Evolutionary conservation across 805 yeast species (phyloP).

Genomic region (Yamadazyma scolyti): DNA sequence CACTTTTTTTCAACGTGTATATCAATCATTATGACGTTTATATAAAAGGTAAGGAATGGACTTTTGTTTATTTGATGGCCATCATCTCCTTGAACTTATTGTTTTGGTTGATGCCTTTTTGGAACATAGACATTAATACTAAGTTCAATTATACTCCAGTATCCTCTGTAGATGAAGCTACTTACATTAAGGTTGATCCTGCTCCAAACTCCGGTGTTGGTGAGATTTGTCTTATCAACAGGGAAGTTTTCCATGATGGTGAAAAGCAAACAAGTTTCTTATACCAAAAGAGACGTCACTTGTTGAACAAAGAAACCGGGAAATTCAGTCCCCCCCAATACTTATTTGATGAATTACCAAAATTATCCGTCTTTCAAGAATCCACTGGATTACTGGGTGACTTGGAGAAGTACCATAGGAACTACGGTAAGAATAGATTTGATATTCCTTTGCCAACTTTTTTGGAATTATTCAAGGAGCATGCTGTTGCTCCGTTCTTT

Average conservation of each 20-base stretch:
- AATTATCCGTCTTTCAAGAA: conserved; percentile 52
- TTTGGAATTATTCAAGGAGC: conserved; percentile 87
- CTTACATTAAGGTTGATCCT: conserved; percentile 72
- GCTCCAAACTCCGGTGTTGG: conserved; percentile 84
- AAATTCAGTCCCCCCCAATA: conserved; percentile 81
- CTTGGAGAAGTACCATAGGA: conserved; percentile 44
- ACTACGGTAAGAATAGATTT: conserved; percentile 81
- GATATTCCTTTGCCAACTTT: conserved; percentile 96
- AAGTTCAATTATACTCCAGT: conserved; percentile 64
- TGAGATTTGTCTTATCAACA: conserved; percentile 64
- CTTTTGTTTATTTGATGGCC: conserved; percentile 79
- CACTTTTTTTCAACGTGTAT: conserved; percentile 66
- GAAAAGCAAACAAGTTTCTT: conserved; percentile 66
- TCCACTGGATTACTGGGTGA: conserved; percentile 56
- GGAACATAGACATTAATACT: conserved; percentile 75
- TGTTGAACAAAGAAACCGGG: conserved; percentile 52
- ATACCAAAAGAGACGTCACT: conserved; percentile 89
- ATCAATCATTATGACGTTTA: conserved; percentile 68
- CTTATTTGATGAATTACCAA: conserved; percentile 58
- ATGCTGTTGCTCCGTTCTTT: conserved; percentile 97
- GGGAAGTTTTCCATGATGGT: conserved; percentile 52
- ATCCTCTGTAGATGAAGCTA: conserved; percentile 54
- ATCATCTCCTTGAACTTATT: conserved; percentile 70
- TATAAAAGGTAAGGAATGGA: conserved; percentile 92
- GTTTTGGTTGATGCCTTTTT: conserved; percentile 86